Evolutionary conservation across 306 rosid genomes (phyloP).

Genomic region (Casuarina equisetifolia): DNA sequence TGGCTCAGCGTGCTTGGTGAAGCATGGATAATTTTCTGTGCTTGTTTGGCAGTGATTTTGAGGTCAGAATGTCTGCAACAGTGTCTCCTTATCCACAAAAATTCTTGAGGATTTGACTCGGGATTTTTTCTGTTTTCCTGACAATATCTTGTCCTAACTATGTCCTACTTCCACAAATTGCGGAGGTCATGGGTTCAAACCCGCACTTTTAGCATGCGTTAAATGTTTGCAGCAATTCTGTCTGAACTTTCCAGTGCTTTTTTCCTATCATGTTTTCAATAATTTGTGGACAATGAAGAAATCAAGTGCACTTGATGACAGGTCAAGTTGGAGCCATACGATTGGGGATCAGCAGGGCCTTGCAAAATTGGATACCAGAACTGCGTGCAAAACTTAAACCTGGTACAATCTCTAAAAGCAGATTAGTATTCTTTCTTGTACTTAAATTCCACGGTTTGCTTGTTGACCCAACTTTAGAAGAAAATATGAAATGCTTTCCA

Average conservation of each 20-base stretch:
- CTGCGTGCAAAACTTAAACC: conserved; percentile 75
- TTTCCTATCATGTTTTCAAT: background rate
- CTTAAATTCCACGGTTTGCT: conserved; percentile 11
- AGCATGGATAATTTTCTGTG: background rate
- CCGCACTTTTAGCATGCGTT: background rate
- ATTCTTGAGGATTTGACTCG: background rate
- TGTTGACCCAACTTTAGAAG: background rate
- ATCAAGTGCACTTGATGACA: conserved; percentile 18
- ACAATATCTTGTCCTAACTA: background rate
- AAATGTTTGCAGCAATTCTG: background rate
- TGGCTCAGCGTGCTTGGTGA: background rate
- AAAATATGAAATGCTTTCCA: background rate
- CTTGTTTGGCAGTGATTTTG: background rate
- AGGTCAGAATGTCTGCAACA: background rate
- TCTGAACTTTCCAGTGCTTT: background rate
- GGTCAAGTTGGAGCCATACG: conserved; percentile 98
- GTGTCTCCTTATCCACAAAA: background rate
- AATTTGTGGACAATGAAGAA: background rate
- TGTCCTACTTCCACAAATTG: background rate
- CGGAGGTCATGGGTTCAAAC: background rate
- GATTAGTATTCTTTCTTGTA: background rate
- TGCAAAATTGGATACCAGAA: conserved; percentile 97
- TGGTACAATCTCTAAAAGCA: conserved; percentile 38
- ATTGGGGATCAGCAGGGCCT: conserved; percentile 88
- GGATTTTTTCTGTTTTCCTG: background rate